Evolutionary conservation across 805 yeast genomes (phyloP).

Genomic region (Ogataea ganodermae): DNA sequence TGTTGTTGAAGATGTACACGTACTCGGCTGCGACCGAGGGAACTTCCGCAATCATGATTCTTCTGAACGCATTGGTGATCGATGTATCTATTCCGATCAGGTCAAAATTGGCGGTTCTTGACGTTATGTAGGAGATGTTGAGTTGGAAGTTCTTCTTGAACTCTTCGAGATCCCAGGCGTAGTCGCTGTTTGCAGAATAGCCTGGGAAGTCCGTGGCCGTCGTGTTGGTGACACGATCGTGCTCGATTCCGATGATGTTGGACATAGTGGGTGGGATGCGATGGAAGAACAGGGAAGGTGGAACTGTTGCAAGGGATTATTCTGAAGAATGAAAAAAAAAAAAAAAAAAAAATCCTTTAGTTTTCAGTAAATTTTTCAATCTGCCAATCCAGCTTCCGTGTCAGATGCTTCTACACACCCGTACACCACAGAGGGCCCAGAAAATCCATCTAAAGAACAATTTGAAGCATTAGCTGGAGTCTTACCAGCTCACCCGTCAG

Average conservation of each 20-base stretch:
- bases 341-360: background rate
- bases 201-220: constrained; percentile 94
- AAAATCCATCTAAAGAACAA: background rate
- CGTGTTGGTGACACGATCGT: constrained; percentile 88
- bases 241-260: constrained; percentile 81
- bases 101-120: constrained; percentile 82
- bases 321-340: background rate
- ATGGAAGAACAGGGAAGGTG: background rate
- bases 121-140: constrained; percentile 62
- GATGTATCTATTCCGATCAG: constrained; percentile 86
- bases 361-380: background rate
- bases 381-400: background rate
- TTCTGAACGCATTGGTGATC: constrained; percentile 92
- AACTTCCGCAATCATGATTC: constrained; percentile 95
- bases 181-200: constrained; percentile 58
- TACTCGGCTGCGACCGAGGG: constrained; percentile 96
- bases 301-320: constrained; percentile 3
- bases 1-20: constrained; percentile 87
- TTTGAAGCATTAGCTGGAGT: constrained; percentile 1
- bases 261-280: constrained; percentile 27
- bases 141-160: constrained; percentile 71
- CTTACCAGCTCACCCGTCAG: background rate
- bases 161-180: constrained; percentile 81
- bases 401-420: background rate
- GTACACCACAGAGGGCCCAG: constrained; percentile 1